Base-by-base conservation (phyloP, 148 eudicot genomes). In the Vaccinium darrowii region DNA sequence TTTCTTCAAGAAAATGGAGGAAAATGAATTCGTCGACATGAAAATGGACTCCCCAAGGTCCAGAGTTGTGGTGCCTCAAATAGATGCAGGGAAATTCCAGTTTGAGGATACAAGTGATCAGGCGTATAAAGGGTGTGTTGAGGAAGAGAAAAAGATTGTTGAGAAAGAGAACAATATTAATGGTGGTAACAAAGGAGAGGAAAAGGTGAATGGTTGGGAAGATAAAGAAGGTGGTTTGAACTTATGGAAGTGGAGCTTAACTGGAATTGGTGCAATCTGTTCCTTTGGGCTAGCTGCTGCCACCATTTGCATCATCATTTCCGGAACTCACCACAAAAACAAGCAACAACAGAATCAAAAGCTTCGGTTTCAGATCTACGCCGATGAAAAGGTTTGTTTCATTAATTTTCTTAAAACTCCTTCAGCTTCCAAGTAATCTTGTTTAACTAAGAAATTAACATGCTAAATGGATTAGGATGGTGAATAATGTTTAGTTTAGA, bases 31-130 rank as follows among this genome's bases (percentile, higher is more conserved):
- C 83, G 97, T 88, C 93, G 98, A 96, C 94, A 94, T 85, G 95
- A 96, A 96, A 91, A 49, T 92, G 90, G 98, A 94, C 79, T 94
- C 94, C 56, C 95, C 98, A 65, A 94, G 77, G 92, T 93, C 98
- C 67, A 30, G 63, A 54, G 67, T 91, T 51, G 7, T 83, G 83
- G 7, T 83, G 84, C 89, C 93, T 85, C 94, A 88, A 80, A 83
- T 88, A 65, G 93, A 91, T 86, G 86, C 85, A 49, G 90, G 87
- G 21, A 80, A 36, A 80, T 88, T 87, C 82, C 92, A 90, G 82
- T 90, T 91, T 85, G 92, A 89, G 83, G 89, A 83, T 25, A 80
- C 79, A 69, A 85, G 53, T 84, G 6, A 5, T 43, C 47, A 83
- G 1, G 63, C 50, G 1, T 51, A 14, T 33, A 39, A 56, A 39